Evolutionary conservation across 768 basidiomycete genomes (phyloP), one percentile per base, ranked within the genome.

Genomic region (Suillus hirtellus): DNA sequence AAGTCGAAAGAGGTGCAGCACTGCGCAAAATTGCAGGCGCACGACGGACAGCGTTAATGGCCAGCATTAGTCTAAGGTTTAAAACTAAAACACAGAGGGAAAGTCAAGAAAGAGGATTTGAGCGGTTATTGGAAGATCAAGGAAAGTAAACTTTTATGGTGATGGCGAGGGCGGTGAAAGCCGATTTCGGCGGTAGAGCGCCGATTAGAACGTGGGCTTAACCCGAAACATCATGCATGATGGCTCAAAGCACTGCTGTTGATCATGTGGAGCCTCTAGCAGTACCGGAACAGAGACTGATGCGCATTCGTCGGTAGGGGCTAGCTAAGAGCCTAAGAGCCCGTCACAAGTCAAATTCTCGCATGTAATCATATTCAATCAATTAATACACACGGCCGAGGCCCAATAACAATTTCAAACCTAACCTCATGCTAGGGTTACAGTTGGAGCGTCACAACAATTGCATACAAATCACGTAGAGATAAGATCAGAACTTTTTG

Each of bases 1-100:
- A 96, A 24, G 85, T 86, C 14, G 92, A 95, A 63, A 88, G 72
- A 63, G 70, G 82, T 58, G 82, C 76, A 69, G 69, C 65, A 60
- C 70, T 67, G 61, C 75, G 76, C 61, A 76, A 67, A 68, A 77
- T 73, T 68, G 79, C 73, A 61, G 79, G 76, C 54, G 81, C 75
- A 58, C 84, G 83, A 75, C 88, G 86, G 61, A 81, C 76, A 67
- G 85, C 67, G 65, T 59, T 67, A 34, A 82, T 70, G 71, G 83
- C 76, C 72, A 80, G 74, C 79, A 78, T 85, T 75, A 69, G 70
- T 37, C 17, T 34, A 82, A 80, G 82, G 81, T 49, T 44, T 49
- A 14, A 17, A 53, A 60, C 66, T 68, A 66, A 70, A 67, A 70
- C 46, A 64, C 27, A 58, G 64, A 73, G 71, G 65, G 61, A 62